Conservation (phyloP, 2,329 filamentous ascomycete species). For the Tolypocladium paradoxum region DNA sequence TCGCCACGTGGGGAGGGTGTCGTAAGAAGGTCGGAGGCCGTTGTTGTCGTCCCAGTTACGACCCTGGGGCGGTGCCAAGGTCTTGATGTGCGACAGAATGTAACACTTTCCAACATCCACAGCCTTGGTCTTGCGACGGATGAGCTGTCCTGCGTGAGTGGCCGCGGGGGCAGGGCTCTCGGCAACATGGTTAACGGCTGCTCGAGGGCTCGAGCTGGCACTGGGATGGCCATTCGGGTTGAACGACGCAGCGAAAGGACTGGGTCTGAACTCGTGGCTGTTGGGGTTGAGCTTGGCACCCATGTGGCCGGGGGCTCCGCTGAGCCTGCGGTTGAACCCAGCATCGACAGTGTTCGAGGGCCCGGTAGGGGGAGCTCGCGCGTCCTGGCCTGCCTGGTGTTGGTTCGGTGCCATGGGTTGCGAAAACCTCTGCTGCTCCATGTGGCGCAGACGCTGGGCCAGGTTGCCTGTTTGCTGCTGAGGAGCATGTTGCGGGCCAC, state of each 20-base stretch:
- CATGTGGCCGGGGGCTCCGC: conserved; percentile 39
- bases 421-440: conserved; percentile 41
- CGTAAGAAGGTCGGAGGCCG: conserved; percentile 74
- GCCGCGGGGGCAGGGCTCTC: conserved; percentile 16
- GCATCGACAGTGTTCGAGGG: conserved; percentile 49
- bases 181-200: conserved; percentile 41
- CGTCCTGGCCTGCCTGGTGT: conserved; percentile 49
- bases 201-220: conserved; percentile 60
- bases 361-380: conserved; percentile 63
- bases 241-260: conserved; percentile 69
- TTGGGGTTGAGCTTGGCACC: conserved; percentile 52
- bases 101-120: conserved; percentile 60
- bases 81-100: conserved; percentile 44
- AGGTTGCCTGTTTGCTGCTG: conserved; percentile 34
- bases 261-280: conserved; percentile 75
- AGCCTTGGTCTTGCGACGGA: conserved; percentile 61
- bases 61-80: conserved; percentile 38
- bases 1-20: conserved; percentile 79
- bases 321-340: conserved; percentile 41
- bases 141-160: conserved; percentile 31
- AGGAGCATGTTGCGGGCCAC: conserved; percentile 28
- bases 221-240: conserved; percentile 59
- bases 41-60: conserved; percentile 64
- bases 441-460: conserved; percentile 38
- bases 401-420: conserved; percentile 30